Percentiles rank a stretch among this genome's conserved stretches.
Conservation (phyloP, 2,329 filamentous ascomycete species). For the Podosphaera xanthii region DNA sequence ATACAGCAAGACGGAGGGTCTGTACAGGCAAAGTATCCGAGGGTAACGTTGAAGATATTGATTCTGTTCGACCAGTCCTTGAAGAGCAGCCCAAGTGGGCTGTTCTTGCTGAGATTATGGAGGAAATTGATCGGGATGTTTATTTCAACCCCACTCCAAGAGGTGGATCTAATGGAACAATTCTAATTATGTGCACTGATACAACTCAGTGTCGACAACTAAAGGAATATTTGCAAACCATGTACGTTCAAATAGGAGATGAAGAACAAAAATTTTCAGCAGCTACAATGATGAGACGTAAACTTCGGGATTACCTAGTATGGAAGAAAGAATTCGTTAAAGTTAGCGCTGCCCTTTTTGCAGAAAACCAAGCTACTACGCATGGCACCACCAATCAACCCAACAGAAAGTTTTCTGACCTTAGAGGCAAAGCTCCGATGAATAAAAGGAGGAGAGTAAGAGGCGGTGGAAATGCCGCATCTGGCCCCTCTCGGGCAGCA, state of each 20-base stretch:
- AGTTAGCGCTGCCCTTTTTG: constrained; percentile 57
- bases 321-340: constrained; percentile 84
- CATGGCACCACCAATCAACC: constrained; percentile 38
- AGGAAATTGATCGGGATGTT: constrained; percentile 78
- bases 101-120: constrained; percentile 67
- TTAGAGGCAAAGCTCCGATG: constrained; percentile 39
- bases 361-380: constrained; percentile 57
- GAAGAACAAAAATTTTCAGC: constrained; percentile 44
- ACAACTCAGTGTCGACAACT: constrained; percentile 69
- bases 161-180: constrained; percentile 75
- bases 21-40: constrained; percentile 42
- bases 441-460: constrained; percentile 74
- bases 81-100: constrained; percentile 93
- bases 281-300: constrained; percentile 73
- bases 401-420: constrained; percentile 19
- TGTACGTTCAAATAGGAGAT: constrained; percentile 45
- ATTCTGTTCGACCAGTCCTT: constrained; percentile 49
- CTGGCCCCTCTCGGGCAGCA: constrained; percentile 37
- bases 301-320: constrained; percentile 61
- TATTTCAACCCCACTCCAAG: constrained; percentile 58
- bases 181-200: constrained; percentile 88
- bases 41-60: constrained; percentile 14
- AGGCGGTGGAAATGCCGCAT: constrained; percentile 44
- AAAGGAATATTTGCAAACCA: constrained; percentile 74
- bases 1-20: constrained; percentile 67